Conservation (phyloP, 345 rosid species). For the Kernera saxatilis region DNA sequence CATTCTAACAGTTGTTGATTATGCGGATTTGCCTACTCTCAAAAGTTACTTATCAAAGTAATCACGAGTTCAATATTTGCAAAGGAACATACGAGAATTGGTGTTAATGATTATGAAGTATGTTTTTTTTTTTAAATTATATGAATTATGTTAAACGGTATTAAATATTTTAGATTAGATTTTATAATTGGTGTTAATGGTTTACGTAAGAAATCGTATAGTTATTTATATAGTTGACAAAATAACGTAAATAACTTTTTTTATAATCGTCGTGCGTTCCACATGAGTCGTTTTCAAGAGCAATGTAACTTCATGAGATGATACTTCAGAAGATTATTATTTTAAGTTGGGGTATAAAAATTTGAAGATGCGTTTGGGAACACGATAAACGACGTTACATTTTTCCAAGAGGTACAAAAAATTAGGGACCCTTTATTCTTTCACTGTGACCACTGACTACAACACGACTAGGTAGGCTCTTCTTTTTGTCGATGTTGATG, state of each 20-base stretch:
- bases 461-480: slow-evolving; percentile 1
- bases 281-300: slow-evolving; percentile 12
- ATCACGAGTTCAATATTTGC: too few relatives aligned
- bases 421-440: neutral
- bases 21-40: too few relatives aligned
- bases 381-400: slow-evolving; percentile 9
- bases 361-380: neutral
- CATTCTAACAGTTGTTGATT: too few relatives aligned
- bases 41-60: too few relatives aligned
- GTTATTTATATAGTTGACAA: slow-evolving; percentile 1
- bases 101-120: too few relatives aligned
- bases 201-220: too few relatives aligned
- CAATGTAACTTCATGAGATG: neutral
- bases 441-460: slow-evolving; percentile 15
- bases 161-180: too few relatives aligned
- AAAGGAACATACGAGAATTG: too few relatives aligned
- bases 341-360: neutral
- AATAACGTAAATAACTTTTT: neutral
- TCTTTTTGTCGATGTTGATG: slow-evolving; percentile 11
- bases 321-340: neutral
- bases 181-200: too few relatives aligned
- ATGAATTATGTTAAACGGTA: too few relatives aligned
- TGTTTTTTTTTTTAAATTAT: too few relatives aligned
- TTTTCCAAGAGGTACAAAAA: slow-evolving; percentile 16
- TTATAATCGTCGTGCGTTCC: slow-evolving; percentile 2